Evolutionary conservation across 805 yeast species (phyloP).

Genomic region (Hanseniaspora pseudoguilliermondii): DNA sequence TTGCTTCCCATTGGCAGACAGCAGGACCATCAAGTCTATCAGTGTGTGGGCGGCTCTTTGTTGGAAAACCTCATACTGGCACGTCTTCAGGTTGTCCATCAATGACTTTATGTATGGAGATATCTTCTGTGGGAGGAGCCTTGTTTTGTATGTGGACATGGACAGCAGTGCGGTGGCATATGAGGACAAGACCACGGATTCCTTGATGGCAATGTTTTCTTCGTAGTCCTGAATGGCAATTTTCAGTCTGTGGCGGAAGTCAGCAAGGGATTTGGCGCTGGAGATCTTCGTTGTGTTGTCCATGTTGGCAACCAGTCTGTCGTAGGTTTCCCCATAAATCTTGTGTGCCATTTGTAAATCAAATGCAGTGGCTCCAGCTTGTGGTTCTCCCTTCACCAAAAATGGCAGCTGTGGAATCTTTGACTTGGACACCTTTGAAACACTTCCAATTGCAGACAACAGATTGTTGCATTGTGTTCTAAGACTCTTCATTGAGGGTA

Average conservation of each 20-base stretch:
- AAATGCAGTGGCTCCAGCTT: slow-evolving; percentile 90
- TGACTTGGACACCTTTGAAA: slow-evolving; percentile 56
- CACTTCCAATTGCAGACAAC: slow-evolving; percentile 61
- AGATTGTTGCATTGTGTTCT: slow-evolving; percentile 80
- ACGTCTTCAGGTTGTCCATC: slow-evolving; percentile 84
- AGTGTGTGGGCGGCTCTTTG: slow-evolving; percentile 57
- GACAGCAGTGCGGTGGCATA: slow-evolving; percentile 60
- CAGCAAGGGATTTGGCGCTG: slow-evolving; percentile 62
- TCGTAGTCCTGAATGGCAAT: slow-evolving; percentile 60
- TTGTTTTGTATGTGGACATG: neutral
- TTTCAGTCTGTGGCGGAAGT: slow-evolving; percentile 55
- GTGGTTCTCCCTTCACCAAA: slow-evolving; percentile 84
- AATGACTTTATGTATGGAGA: slow-evolving; percentile 79
- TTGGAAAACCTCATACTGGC: slow-evolving; percentile 55
- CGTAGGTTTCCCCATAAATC: slow-evolving; percentile 49
- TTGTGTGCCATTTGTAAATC: slow-evolving; percentile 64
- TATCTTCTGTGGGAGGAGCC: slow-evolving; percentile 62
- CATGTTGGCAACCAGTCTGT: slow-evolving; percentile 49
- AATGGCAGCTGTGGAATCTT: slow-evolving; percentile 75
- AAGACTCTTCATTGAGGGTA: slow-evolving; percentile 71
- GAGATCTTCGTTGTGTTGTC: slow-evolving; percentile 59
- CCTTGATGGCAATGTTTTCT: slow-evolving; percentile 37
- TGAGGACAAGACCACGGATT: slow-evolving; percentile 52
- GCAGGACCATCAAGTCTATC: slow-evolving; percentile 46
- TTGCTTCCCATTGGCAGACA: slow-evolving; percentile 44